These are phyloP conservation scores for Daldinia childiae DNA, from an alignment of 495 filamentous ascomycete genomes.

Conservation along the genomic window DNA sequence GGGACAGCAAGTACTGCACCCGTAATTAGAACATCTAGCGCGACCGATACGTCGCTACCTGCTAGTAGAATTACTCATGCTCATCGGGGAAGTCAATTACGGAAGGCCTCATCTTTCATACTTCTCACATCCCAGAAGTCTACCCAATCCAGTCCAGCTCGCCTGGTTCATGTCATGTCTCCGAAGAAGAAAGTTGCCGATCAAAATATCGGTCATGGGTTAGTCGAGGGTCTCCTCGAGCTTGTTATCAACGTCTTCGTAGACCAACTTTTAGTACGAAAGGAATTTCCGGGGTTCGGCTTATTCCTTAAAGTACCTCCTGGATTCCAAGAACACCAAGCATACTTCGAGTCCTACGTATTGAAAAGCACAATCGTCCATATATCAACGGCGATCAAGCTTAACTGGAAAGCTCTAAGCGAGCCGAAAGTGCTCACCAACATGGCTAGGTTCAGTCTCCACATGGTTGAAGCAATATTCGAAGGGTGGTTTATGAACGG, in stretches of 20 bases:
- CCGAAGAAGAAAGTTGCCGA: slow-evolving; percentile 62
- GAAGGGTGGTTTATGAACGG: slow-evolving; percentile 96
- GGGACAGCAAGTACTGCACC: slow-evolving; percentile 64
- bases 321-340: slow-evolving; percentile 91
- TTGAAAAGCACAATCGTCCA: slow-evolving; percentile 77
- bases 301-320: slow-evolving; percentile 90
- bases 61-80: slow-evolving; percentile 46
- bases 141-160: slow-evolving; percentile 65
- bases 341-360: slow-evolving; percentile 92
- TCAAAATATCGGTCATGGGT: slow-evolving; percentile 67
- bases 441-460: slow-evolving; percentile 77
- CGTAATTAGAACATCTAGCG: slow-evolving; percentile 74
- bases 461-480: slow-evolving; percentile 88
- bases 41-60: slow-evolving; percentile 52
- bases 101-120: slow-evolving; percentile 88
- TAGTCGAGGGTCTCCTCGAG: slow-evolving; percentile 79
- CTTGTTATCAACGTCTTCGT: slow-evolving; percentile 79
- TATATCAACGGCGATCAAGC: slow-evolving; percentile 72
- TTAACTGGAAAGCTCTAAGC: slow-evolving; percentile 74
- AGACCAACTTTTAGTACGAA: slow-evolving; percentile 81
- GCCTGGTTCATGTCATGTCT: slow-evolving; percentile 68
- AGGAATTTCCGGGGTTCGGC: slow-evolving; percentile 91
- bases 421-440: slow-evolving; percentile 89
- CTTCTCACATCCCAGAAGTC: slow-evolving; percentile 77
- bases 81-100: slow-evolving; percentile 64